phyloP scores from a whole-genome alignment of 257 asterid species.

The Solanum etuberosum region DNA sequence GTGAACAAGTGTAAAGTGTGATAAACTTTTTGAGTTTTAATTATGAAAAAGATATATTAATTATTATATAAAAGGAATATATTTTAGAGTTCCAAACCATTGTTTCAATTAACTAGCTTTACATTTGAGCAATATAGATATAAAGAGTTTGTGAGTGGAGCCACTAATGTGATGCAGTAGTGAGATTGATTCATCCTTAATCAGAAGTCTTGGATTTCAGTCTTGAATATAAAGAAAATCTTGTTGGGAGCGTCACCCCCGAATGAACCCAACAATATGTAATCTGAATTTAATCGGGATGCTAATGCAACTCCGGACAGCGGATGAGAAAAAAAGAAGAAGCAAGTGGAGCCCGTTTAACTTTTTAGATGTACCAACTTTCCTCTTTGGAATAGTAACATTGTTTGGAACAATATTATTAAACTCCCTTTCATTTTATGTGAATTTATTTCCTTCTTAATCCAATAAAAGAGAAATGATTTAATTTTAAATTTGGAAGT shows the following conservation, averaged over 20 bases:
- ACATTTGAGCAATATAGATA: not conserved
- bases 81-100: not conserved
- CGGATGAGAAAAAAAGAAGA: no score
- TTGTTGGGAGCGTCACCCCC: accelerated
- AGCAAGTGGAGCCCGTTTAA: not conserved
- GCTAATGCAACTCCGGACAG: accelerated
- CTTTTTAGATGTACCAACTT: not conserved
- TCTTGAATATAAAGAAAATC: no score
- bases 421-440: no score
- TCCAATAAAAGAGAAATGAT: not conserved
- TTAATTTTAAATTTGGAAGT: not conserved
- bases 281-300: no score
- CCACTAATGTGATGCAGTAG: not conserved
- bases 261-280: accelerated
- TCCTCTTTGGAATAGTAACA: not conserved
- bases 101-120: not conserved
- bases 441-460: no score
- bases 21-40: not conserved
- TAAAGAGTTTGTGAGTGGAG: not conserved
- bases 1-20: not conserved
- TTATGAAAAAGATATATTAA: not conserved
- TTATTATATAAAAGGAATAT: not conserved
- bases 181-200: no score
- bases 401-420: not conserved
- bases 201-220: accelerated